A percentile compares a stretch with the other conserved stretches of the same genome.
Conservation (phyloP, 129 eudicot species). For the Centella asiatica region DNA sequence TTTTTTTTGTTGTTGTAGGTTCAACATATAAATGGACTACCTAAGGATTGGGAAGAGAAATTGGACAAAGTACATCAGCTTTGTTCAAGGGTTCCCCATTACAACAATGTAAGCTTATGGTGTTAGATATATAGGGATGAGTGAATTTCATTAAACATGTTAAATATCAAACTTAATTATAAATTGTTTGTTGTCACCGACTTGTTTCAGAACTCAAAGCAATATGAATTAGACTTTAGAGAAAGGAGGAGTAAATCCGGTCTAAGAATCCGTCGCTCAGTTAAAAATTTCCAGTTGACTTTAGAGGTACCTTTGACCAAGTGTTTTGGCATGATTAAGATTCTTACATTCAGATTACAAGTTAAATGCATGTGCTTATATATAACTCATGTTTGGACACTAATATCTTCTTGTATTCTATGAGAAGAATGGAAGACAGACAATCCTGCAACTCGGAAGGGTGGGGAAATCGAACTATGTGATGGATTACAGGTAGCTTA, state of each 20-base stretch:
- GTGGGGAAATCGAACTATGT: slow-evolving; percentile 73
- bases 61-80: slow-evolving; percentile 68
- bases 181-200: background rate
- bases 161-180: no score
- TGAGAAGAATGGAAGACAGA: slow-evolving; percentile 76
- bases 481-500: slow-evolving; percentile 85
- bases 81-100: slow-evolving; percentile 66
- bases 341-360: background rate
- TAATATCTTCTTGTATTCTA: no score
- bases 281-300: slow-evolving; percentile 81
- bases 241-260: slow-evolving; percentile 62
- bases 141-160: no score
- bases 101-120: slow-evolving; percentile 55
- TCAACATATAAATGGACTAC: slow-evolving; percentile 73
- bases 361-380: slow-evolving; percentile 1
- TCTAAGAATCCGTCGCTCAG: slow-evolving; percentile 73
- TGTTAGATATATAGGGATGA: no score
- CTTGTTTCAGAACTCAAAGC: slow-evolving; percentile 47
- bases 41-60: slow-evolving; percentile 57
- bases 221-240: slow-evolving; percentile 85
- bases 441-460: slow-evolving; percentile 82
- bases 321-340: no score
- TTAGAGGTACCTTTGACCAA: slow-evolving; percentile 93
- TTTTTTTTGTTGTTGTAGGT: no score
- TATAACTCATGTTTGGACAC: no score